Evolutionary conservation across 805 yeast genomes (phyloP), one percentile per base, ranked within the genome.

Genomic region (Candida coquimbonensis): DNA sequence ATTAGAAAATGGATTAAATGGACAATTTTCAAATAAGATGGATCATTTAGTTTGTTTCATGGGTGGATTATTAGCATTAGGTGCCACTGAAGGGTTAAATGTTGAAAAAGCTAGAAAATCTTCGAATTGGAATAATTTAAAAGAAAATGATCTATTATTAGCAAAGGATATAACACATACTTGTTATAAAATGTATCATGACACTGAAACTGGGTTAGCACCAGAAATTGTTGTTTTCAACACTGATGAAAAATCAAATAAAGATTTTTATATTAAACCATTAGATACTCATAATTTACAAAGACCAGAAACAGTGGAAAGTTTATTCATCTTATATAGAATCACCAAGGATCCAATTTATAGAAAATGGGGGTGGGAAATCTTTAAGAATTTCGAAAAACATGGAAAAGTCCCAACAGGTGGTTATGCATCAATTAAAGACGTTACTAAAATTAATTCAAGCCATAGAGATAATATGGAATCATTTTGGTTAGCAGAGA

Each of bases 401-500:
- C 72, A 82, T 61, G 71, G 89, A 1, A 68, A 70, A 51, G 69
- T 81, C 9, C 59, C 63, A 8, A 67, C 67, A 26, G 74, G 71
- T 7, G 75, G 80, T 5, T 89, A 78, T 62, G 73, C 87, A 2
- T 77, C 85, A 9, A 65, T 89, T 52, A 67, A 74, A 42, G 87
- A 86, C 60, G 90, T 87, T 40, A 77, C 86, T 2, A 51, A 55
- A 2, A 51, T 67, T 8, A 78, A 81, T 32, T 80, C 90, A 3
- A 57, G 60, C 19, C 62, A 61, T 50, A 65, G 74, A 44, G 93
- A 90, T 63, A 87, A 86, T 59, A 77, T 86, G 78, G 96, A 89
- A 65, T 83, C 95, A 19, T 88, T 87, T 70, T 90, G 97, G 97
- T 72, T 87, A 42, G 90, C 96, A 2, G 96, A 90, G 63, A 90